Conservation (phyloP, 2,329 filamentous ascomycete species). For the Colletotrichum noveboracense region DNA sequence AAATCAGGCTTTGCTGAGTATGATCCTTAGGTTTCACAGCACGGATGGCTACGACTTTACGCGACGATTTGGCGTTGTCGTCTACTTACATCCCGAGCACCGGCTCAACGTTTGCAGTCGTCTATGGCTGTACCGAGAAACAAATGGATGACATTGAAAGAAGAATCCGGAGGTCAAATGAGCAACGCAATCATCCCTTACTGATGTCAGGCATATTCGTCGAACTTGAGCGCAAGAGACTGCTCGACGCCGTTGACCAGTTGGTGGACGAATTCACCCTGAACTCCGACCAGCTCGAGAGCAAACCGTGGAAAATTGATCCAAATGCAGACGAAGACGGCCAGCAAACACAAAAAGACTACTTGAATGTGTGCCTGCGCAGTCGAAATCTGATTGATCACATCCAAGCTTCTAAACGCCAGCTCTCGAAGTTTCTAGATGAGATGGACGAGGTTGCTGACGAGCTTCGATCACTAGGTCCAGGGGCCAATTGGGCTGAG, state of each 20-base stretch:
- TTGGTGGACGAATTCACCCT: neutral
- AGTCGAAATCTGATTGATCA: neutral
- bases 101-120: neutral
- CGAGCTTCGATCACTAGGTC: neutral
- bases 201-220: neutral
- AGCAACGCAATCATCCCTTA: neutral
- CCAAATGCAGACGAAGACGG: neutral
- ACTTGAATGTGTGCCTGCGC: neutral
- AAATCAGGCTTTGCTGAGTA: neutral
- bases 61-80: neutral
- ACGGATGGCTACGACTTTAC: neutral
- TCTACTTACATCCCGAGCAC: neutral
- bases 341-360: neutral
- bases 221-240: neutral
- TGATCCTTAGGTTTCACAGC: neutral
- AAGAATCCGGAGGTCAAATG: neutral
- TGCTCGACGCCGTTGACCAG: neutral
- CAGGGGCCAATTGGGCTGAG: too few species aligned
- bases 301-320: neutral
- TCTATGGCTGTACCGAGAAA: neutral
- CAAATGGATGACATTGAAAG: neutral
- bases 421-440: neutral
- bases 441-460: neutral
- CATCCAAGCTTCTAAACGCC: neutral
- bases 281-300: neutral